These are phyloP conservation scores for Boletus rubescentipes DNA, from an alignment of 768 basidiomycete genomes.

Conservation along the genomic window DNA sequence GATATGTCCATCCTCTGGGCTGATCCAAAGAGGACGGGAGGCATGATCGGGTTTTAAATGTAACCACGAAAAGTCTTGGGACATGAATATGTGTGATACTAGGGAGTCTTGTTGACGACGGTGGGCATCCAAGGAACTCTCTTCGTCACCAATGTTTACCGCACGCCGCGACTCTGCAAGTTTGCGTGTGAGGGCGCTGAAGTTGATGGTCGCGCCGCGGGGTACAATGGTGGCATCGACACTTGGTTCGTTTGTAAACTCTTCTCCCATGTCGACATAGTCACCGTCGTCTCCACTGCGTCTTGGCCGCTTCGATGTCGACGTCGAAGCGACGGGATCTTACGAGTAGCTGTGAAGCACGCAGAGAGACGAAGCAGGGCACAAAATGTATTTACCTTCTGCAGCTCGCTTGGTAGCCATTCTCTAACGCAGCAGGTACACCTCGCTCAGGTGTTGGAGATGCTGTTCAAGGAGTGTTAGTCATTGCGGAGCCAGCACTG, in stretches of 20 bases:
- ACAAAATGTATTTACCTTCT: slow-evolving; percentile 34
- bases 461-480: slow-evolving; percentile 6
- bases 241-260: slow-evolving; percentile 39
- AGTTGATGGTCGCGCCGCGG: slow-evolving; percentile 78
- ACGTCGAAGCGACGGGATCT: slow-evolving; percentile 24
- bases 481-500: background rate
- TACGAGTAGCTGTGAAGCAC: background rate
- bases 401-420: slow-evolving; percentile 42
- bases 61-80: slow-evolving; percentile 84
- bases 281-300: slow-evolving; percentile 53
- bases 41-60: slow-evolving; percentile 89
- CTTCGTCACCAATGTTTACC: slow-evolving; percentile 37
- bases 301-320: slow-evolving; percentile 41
- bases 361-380: background rate
- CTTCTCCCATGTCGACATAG: slow-evolving; percentile 57
- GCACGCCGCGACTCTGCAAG: slow-evolving; percentile 61
- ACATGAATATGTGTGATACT: slow-evolving; percentile 80
- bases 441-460: background rate
- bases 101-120: slow-evolving; percentile 72
- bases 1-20: slow-evolving; percentile 86
- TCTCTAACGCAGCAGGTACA: background rate
- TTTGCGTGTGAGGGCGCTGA: slow-evolving; percentile 80
- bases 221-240: slow-evolving; percentile 51
- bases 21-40: slow-evolving; percentile 94
- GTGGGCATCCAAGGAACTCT: slow-evolving; percentile 60